Conservation (phyloP, 352 stramenopile genomes). For the Globisporangium ultimum region DNA sequence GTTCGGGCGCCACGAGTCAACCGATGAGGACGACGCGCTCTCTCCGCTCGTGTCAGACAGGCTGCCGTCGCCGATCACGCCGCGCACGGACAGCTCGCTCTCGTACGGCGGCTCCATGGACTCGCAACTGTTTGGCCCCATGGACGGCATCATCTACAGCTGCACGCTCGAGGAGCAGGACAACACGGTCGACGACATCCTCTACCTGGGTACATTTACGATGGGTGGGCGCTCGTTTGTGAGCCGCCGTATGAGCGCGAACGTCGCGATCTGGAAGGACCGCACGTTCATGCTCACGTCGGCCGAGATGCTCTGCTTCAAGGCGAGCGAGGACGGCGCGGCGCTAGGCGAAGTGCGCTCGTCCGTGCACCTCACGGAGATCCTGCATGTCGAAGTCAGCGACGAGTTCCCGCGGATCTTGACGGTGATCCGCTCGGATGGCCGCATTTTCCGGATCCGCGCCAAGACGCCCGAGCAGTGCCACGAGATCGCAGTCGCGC, state of each 20-base stretch:
- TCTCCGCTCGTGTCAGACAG: constrained; percentile 22
- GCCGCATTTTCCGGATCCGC: constrained; percentile 67
- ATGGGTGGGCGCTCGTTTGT: constrained; percentile 71
- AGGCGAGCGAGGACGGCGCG: constrained; percentile 40
- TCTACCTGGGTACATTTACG: constrained; percentile 77
- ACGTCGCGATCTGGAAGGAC: constrained; percentile 79
- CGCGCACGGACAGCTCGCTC: constrained; percentile 8
- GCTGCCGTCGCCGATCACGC: constrained; percentile 7
- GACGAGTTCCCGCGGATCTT: constrained; percentile 69
- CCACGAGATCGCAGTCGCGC: constrained; percentile 41
- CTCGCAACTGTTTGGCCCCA: constrained; percentile 25
- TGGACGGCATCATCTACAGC: constrained; percentile 70
- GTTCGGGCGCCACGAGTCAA: constrained; percentile 14
- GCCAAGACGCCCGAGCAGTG: constrained; percentile 66
- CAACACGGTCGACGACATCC: constrained; percentile 72
- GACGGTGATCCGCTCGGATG: constrained; percentile 69
- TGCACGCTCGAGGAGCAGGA: constrained; percentile 72
- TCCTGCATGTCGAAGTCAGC: constrained; percentile 73
- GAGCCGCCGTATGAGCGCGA: constrained; percentile 65
- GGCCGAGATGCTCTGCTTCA: constrained; percentile 77
- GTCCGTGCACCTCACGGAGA: constrained; percentile 72
- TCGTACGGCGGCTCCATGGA: constrained; percentile 6
- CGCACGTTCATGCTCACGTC: constrained; percentile 74
- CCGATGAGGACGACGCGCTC: constrained; percentile 26
- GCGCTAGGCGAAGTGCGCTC: constrained; percentile 65